phyloP scores from a whole-genome alignment of 139 green algal genomes.

The Coelastrella sp. region DNA sequence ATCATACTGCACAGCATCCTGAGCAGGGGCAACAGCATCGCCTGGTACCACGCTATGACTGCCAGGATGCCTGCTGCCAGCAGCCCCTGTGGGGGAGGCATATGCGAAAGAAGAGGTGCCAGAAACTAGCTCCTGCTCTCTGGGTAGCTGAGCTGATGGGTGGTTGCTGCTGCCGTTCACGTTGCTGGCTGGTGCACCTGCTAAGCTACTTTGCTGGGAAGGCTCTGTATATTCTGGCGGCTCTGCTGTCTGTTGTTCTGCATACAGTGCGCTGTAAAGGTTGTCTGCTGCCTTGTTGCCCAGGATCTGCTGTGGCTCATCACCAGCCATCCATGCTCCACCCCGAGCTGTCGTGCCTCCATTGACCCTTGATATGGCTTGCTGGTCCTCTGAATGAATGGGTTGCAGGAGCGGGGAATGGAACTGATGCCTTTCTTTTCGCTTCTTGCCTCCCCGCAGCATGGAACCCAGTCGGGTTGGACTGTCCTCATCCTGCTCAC shows the following conservation, averaged over 20 bases:
- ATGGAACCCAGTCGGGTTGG: neutral
- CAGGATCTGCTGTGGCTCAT: neutral
- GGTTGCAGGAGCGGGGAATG: slow-evolving; percentile 34
- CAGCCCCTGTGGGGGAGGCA: neutral
- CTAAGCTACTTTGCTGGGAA: neutral
- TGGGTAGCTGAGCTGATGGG: too few species aligned
- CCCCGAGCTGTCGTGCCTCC: neutral
- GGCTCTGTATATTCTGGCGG: neutral
- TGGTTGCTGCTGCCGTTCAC: neutral
- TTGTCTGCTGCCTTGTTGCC: slow-evolving; percentile 4
- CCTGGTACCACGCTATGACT: neutral
- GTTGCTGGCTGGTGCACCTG: neutral
- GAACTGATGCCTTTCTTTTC: slow-evolving; percentile 33
- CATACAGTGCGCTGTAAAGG: neutral
- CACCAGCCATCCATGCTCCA: slow-evolving; percentile 12
- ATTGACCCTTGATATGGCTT: neutral
- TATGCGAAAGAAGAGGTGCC: neutral
- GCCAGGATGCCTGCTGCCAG: neutral
- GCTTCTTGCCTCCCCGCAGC: neutral
- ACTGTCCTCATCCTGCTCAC: neutral
- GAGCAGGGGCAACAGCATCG: neutral
- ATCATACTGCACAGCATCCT: neutral
- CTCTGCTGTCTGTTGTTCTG: neutral
- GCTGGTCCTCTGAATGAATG: neutral
- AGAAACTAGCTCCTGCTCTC: neutral